phyloP scores from a whole-genome alignment of 257 asterid species.

The Solanum peruvianum region DNA sequence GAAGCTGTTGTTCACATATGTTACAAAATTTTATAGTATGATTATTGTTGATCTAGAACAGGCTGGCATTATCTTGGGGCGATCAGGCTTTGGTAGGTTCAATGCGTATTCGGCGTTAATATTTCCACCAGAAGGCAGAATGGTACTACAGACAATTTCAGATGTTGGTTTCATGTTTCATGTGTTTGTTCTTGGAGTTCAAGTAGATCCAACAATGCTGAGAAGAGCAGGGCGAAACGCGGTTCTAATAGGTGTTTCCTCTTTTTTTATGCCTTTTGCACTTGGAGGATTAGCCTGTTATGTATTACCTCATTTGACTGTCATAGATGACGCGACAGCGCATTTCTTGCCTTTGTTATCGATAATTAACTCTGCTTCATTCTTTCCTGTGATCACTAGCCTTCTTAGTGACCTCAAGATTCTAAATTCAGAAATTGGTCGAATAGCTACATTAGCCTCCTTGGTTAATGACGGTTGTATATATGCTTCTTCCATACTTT shows the following conservation, averaged over 20 bases:
- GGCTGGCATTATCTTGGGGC: constrained; percentile 49
- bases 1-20: background rate
- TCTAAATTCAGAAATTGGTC: constrained; percentile 50
- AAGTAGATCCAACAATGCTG: constrained; percentile 23
- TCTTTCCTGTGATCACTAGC: constrained; percentile 47
- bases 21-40: background rate
- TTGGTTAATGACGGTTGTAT: constrained; percentile 27
- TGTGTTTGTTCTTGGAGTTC: constrained; percentile 45
- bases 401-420: constrained; percentile 43
- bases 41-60: constrained; percentile 8
- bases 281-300: constrained; percentile 4
- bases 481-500: background rate
- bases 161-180: constrained; percentile 44
- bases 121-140: constrained; percentile 35
- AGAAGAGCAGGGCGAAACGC: constrained; percentile 19
- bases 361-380: constrained; percentile 18
- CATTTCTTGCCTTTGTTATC: constrained; percentile 17
- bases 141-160: constrained; percentile 33
- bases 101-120: background rate
- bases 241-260: constrained; percentile 21
- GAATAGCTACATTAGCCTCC: constrained; percentile 41
- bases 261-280: constrained; percentile 25
- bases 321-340: background rate
- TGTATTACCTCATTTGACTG: background rate
- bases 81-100: constrained; percentile 18